These are phyloP conservation scores for Aspergillus ostianus DNA, from an alignment of 495 filamentous ascomycete species.

Conservation along the genomic window DNA sequence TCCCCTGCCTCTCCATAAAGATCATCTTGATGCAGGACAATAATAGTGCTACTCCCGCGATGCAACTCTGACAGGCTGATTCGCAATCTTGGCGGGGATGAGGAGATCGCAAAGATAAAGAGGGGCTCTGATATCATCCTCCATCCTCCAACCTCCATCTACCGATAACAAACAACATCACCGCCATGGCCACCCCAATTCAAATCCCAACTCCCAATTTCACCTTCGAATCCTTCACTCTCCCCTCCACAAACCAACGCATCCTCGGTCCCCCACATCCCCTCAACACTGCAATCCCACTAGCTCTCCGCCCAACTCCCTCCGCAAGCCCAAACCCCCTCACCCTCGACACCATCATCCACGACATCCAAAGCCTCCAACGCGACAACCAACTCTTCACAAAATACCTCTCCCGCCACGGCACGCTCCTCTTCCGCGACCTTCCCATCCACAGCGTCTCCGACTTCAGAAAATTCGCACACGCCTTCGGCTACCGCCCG, in stretches of 20 bases:
- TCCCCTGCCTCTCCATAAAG: too few species aligned
- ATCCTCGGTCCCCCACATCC: constrained; percentile 41
- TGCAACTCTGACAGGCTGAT: not conserved
- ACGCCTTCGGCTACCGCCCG: constrained; percentile 52
- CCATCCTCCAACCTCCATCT: not conserved
- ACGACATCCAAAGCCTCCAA: constrained; percentile 46
- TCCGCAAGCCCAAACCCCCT: constrained; percentile 2
- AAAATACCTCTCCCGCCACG: constrained; percentile 55
- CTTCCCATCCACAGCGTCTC: constrained; percentile 33
- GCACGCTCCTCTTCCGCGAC: constrained; percentile 32
- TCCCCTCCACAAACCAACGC: constrained; percentile 55
- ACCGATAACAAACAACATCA: not conserved
- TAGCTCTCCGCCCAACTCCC: constrained; percentile 38
- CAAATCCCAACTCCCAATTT: constrained; percentile 8
- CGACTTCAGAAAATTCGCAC: constrained; percentile 52
- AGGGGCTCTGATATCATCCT: not conserved
- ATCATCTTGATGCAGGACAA: too few species aligned
- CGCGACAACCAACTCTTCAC: constrained; percentile 49
- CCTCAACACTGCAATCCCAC: constrained; percentile 36
- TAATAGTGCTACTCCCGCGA: too few species aligned
- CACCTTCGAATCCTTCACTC: constrained; percentile 64
- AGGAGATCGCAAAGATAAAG: constrained; percentile 13
- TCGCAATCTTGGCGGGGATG: constrained; percentile 14
- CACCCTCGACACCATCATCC: constrained; percentile 31
- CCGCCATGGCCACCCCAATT: constrained; percentile 12